phyloP scores from a whole-genome alignment of 2,329 filamentous ascomycete genomes.

The Trichoderma citrinoviride region DNA sequence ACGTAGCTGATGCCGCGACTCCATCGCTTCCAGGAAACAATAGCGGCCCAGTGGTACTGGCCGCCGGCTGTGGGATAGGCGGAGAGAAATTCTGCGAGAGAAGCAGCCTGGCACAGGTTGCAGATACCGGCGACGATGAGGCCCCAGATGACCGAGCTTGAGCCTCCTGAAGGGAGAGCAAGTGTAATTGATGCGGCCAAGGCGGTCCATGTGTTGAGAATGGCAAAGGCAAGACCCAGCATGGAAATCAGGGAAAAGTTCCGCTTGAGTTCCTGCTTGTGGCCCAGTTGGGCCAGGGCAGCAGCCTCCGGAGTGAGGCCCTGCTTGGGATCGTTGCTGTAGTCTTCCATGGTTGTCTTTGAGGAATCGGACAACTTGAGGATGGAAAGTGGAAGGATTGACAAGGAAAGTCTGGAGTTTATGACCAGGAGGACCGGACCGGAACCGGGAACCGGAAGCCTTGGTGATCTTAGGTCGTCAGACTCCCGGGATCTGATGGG shows the following conservation, averaged over 20 bases:
- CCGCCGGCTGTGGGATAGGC: constrained; percentile 60
- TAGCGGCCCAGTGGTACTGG: constrained; percentile 71
- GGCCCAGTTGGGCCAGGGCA: constrained; percentile 45
- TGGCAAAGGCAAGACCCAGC: constrained; percentile 48
- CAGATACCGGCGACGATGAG: constrained; percentile 60
- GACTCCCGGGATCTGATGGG: constrained; percentile 9
- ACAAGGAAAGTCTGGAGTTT: background rate
- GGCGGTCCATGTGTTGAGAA: constrained; percentile 51
- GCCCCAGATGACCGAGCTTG: constrained; percentile 71
- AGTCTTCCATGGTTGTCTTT: constrained; percentile 20
- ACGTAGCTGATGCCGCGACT: constrained; percentile 64
- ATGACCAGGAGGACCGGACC: background rate
- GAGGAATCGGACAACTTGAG: constrained; percentile 1
- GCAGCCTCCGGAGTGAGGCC: constrained; percentile 35
- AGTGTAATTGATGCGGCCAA: constrained; percentile 47
- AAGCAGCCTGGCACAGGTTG: constrained; percentile 67
- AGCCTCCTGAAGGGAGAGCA: constrained; percentile 66
- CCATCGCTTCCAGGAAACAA: constrained; percentile 59
- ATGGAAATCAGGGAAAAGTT: constrained; percentile 50
- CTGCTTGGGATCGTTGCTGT: constrained; percentile 1
- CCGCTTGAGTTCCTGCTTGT: constrained; percentile 49
- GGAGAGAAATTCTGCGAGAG: constrained; percentile 68
- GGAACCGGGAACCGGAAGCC: constrained; percentile 2
- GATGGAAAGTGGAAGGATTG: background rate
- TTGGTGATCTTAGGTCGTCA: constrained; percentile 8